Conservation (phyloP, 345 rosid genomes). For the Reutealis trisperma region DNA sequence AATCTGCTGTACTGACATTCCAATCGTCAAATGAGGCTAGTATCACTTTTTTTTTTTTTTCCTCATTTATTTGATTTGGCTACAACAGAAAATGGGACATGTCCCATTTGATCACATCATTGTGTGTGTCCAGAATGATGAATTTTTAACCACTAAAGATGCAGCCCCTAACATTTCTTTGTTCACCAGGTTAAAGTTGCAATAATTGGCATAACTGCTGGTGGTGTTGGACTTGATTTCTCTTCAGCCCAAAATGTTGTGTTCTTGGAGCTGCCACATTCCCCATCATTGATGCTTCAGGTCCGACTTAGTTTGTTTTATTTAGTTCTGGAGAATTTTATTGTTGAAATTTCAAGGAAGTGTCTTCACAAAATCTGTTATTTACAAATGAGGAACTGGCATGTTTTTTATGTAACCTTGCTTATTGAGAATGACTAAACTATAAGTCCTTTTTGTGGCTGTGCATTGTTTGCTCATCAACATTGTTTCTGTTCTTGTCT, state of each 20-base stretch:
- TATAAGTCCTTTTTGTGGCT: background rate
- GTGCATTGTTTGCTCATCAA: background rate
- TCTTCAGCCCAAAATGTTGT: constrained; percentile 88
- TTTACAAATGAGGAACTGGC: background rate
- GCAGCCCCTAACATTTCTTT: background rate
- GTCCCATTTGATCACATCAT: background rate
- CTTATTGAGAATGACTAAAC: background rate
- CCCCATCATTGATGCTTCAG: constrained; percentile 93
- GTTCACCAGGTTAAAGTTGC: constrained; percentile 72
- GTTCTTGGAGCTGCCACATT: constrained; percentile 88
- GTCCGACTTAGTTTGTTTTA: constrained; percentile 32
- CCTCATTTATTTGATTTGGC: constrained; percentile 11
- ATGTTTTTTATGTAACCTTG: background rate
- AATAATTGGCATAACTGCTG: constrained; percentile 87
- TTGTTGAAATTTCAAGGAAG: background rate
- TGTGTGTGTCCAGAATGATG: background rate
- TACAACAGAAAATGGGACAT: background rate
- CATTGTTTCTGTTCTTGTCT: background rate
- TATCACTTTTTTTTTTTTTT: background rate
- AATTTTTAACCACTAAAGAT: background rate
- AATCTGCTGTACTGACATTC: constrained; percentile 75
- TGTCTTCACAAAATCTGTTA: background rate
- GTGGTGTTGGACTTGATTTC: constrained; percentile 93
- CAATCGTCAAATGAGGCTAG: constrained; percentile 65
- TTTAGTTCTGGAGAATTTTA: background rate